These are phyloP conservation scores for Raddia guianensis DNA, from an alignment of 176 grass and related monocot genomes.

Conservation along the genomic window DNA sequence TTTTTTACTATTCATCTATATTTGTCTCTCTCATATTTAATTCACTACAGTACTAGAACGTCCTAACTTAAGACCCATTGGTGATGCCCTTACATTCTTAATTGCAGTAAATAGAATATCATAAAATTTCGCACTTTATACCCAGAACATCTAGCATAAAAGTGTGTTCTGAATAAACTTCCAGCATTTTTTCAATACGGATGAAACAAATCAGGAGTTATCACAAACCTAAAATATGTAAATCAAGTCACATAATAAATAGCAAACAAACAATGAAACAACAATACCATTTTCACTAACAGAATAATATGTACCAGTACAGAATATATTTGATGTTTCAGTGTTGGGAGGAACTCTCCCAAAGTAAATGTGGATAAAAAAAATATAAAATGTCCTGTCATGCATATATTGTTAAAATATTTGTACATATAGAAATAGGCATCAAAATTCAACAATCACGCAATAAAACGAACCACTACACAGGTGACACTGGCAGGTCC, in stretches of 20 bases:
- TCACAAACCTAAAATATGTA: not conserved
- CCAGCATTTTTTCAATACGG: not conserved
- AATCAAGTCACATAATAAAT: not conserved
- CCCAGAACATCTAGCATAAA: not conserved
- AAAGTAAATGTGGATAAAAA: not conserved
- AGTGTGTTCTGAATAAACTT: not conserved
- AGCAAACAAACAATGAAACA: not conserved
- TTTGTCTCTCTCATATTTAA: too few relatives aligned
- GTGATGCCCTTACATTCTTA: not conserved
- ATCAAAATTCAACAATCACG: not conserved
- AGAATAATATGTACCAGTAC: not conserved
- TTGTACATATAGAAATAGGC: not conserved
- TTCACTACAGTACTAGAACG: too few relatives aligned
- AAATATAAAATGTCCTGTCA: not conserved
- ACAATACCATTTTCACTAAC: not conserved
- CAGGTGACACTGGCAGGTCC: not conserved
- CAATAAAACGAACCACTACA: not conserved
- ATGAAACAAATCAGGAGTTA: not conserved
- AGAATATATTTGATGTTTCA: slow-evolving; percentile 15
- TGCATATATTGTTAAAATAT: not conserved
- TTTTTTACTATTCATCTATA: too few relatives aligned
- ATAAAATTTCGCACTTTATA: not conserved
- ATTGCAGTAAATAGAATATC: not conserved
- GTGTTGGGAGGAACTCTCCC: not conserved
- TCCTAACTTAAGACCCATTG: too few relatives aligned